Evolutionary conservation across 2,329 filamentous ascomycete species (phyloP).

Genomic region (Lasiodiplodia theobromae): DNA sequence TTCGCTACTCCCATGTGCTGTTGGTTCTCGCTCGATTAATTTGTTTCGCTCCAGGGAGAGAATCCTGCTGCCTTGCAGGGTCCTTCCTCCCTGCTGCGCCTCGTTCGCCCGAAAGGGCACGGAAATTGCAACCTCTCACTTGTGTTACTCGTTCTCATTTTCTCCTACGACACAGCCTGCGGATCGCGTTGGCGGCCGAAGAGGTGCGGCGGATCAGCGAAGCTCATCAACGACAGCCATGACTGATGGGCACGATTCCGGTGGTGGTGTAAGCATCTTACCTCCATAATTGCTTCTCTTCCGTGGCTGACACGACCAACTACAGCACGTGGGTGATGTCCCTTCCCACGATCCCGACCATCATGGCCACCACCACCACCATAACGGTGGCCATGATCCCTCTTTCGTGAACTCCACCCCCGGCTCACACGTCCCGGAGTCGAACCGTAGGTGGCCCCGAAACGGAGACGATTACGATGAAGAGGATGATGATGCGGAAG

Average conservation of each 20-base stretch:
- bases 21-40: not conserved
- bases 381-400: not conserved
- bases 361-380: not conserved
- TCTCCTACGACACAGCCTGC: not conserved
- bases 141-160: not conserved
- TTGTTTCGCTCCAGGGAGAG: not conserved
- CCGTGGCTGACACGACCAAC: not conserved
- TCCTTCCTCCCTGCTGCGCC: slow-evolving; percentile 1
- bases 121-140: not conserved
- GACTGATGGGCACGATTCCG: not conserved
- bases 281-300: not conserved
- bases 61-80: slow-evolving; percentile 8
- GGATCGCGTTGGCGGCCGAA: not conserved
- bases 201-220: too few relatives aligned
- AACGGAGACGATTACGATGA: not conserved
- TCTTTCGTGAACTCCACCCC: not conserved
- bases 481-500: not conserved
- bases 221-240: not conserved
- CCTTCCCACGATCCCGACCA: not conserved
- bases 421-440: not conserved
- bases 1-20: not conserved
- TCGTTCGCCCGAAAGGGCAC: not conserved
- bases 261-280: not conserved
- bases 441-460: not conserved
- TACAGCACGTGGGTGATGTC: not conserved